Percentiles rank a stretch among this genome's conserved stretches.
Evolutionary conservation across 106 monocot species (phyloP).

Genomic region (Alisma plantagoaquatica): DNA sequence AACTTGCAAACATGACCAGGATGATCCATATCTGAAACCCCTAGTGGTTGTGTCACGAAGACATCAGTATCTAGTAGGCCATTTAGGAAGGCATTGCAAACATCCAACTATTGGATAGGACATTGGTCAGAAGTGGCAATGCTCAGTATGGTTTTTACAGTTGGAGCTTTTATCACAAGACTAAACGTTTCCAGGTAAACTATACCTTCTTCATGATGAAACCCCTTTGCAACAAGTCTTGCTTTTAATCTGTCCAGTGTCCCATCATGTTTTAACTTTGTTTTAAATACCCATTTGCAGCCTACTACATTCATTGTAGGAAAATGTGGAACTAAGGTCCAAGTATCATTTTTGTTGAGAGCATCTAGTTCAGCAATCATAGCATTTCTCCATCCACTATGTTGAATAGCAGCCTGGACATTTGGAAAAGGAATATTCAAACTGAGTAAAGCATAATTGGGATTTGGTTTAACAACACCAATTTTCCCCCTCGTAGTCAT

Average conservation of each 20-base stretch:
- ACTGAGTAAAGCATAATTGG: background rate
- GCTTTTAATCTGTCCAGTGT: background rate
- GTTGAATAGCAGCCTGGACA: no score
- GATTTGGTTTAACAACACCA: background rate
- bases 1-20: no score
- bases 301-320: background rate
- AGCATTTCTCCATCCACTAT: background rate
- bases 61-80: background rate
- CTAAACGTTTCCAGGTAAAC: background rate
- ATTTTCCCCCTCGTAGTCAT: background rate
- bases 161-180: background rate
- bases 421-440: no score
- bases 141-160: background rate
- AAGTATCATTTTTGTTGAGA: background rate
- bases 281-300: background rate
- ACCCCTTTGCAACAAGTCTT: background rate
- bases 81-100: background rate
- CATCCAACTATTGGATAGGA: background rate
- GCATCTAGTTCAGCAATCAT: constrained; percentile 1
- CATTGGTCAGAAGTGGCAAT: background rate
- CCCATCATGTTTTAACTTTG: background rate
- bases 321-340: background rate
- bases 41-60: background rate
- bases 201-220: background rate
- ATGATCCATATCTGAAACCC: background rate